Evolutionary conservation across 495 filamentous ascomycete genomes (phyloP), one percentile per base, ranked within the genome.

Genomic region (Tricharina praecox): DNA sequence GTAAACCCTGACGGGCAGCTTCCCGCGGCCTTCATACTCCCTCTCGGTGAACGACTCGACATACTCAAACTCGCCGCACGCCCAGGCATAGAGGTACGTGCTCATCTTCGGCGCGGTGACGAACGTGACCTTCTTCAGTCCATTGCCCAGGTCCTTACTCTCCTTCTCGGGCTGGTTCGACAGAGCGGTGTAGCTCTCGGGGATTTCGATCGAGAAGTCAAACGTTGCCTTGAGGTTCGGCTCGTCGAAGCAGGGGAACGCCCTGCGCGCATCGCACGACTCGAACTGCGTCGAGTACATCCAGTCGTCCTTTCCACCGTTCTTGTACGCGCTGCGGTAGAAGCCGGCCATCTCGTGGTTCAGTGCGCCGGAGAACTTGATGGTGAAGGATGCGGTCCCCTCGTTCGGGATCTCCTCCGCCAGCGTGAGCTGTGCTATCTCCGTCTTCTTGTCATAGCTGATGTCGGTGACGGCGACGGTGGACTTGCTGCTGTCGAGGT

Each of bases 221-320:
- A 93, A 96, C 5, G 85, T 83, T 20, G 90, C 85, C 66, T 97
- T 97, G 42, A 95, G 70, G 57, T 92, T 95, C 16, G 90, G 90
- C 67, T 97, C 90, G 61, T 97, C 90, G 56, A 96, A 96, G 68
- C 90, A 96, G 36, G 90, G 90, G 63, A 97, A 92, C 18, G 87
- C 87, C 53, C 86, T 70, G 44, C 90, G 77, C 34, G 90, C 90
- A 69, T 95, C 90, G 60, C 85, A 93, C 34, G 85, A 79, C 67
- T 97, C 90, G 56, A 97, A 96, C 65, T 97, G 90, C 33, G 90
- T 97, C 65, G 79, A 85, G 62, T 92, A 75, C 88, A 94, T 93
- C 60, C 78, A 79, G 34, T 90, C 81, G 32, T 71, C 69, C 38
- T 61, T 50, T 11, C 68, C 73, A 41, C 90, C 82, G 7, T 90